phyloP scores from a whole-genome alignment of 345 rosid species.

The thale cress (Arabidopsis thaliana) region TAIR10.1 NC_003071.7:18501001-18501500 shows the following conservation, averaged over 20 bases:
- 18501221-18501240: neutral
- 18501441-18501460: slow-evolving; percentile 49
- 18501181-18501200: slow-evolving; percentile 51
- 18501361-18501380: slow-evolving; percentile 73
- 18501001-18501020: slow-evolving; percentile 9
- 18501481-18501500: neutral
- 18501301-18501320: slow-evolving; percentile 66
- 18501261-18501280: neutral
- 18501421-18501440: slow-evolving; percentile 92
- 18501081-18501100: slow-evolving; percentile 61
- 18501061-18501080: slow-evolving; percentile 48
- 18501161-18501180: slow-evolving; percentile 57
- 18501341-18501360: slow-evolving; percentile 91
- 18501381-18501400: slow-evolving; percentile 86
- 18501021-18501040: slow-evolving; percentile 53
- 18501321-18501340: slow-evolving; percentile 56
- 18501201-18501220: neutral
- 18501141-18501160: slow-evolving; percentile 45
- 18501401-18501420: slow-evolving; percentile 96
- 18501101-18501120: slow-evolving; percentile 52
- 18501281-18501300: slow-evolving; percentile 7
- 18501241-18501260: neutral
- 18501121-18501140: slow-evolving; percentile 53
- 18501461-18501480: slow-evolving; percentile 7
- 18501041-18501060: slow-evolving; percentile 72